Percentiles rank a stretch among this genome's conserved stretches.
Conservation (phyloP, 2,329 filamentous ascomycete genomes). For the Cladophialophora carrionii region DNA sequence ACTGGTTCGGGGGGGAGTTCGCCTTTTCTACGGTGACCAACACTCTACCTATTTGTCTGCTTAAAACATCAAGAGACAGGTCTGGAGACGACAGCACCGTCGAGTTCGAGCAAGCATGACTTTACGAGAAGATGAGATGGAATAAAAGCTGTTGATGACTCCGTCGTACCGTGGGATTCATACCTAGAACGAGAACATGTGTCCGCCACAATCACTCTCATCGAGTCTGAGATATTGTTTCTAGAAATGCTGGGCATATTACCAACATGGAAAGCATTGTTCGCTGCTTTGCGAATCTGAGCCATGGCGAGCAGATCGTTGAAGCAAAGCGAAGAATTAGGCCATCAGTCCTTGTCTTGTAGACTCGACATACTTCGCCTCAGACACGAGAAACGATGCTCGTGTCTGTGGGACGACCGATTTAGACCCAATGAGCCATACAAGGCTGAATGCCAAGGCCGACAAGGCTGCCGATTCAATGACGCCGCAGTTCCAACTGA, state of each 20-base stretch:
- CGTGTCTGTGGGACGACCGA: not conserved
- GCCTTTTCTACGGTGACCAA: constrained; percentile 21
- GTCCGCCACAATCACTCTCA: not conserved
- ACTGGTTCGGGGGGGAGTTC: constrained; percentile 30
- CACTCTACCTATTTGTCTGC: not conserved
- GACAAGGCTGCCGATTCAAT: constrained; percentile 1
- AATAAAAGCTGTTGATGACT: not conserved
- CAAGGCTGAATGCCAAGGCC: not conserved
- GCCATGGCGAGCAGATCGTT: too few species aligned
- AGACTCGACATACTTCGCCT: too few species aligned
- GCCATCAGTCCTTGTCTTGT: too few species aligned
- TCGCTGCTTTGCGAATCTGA: too few species aligned
- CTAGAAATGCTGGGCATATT: too few species aligned
- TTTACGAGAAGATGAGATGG: not conserved
- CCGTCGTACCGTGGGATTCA: not conserved
- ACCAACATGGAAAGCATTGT: too few species aligned
- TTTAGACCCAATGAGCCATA: not conserved
- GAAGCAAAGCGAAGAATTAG: too few species aligned
- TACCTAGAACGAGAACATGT: not conserved
- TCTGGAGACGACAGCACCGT: not conserved
- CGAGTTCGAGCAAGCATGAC: not conserved
- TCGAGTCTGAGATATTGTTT: too few species aligned
- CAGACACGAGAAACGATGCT: not conserved
- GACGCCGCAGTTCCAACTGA: not conserved
- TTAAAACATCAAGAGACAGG: not conserved